phyloP scores from a whole-genome alignment of 495 filamentous ascomycete species.

The Lophium mytilinum region DNA sequence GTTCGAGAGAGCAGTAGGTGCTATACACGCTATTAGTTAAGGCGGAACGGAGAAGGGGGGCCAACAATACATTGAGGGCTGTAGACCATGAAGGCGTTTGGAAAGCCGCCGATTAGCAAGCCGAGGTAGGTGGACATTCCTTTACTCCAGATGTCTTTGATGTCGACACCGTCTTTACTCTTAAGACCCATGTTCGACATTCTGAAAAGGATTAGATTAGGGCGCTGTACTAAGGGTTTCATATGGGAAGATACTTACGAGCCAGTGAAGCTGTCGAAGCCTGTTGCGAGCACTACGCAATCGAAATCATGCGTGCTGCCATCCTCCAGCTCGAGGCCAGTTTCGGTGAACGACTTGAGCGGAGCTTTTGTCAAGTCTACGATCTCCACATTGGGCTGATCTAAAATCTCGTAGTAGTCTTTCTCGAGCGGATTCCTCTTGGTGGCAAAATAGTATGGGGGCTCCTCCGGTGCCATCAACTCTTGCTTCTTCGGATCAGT shows the following conservation, averaged over 20 bases:
- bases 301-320: slow-evolving; percentile 13
- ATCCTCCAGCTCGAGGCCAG: slow-evolving; percentile 5
- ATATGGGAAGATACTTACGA: neutral
- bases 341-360: slow-evolving; percentile 9
- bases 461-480: slow-evolving; percentile 13
- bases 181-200: slow-evolving; percentile 16
- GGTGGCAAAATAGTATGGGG: slow-evolving; percentile 18
- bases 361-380: slow-evolving; percentile 10
- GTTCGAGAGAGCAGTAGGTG: slow-evolving; percentile 27
- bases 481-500: slow-evolving; percentile 10
- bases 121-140: slow-evolving; percentile 19
- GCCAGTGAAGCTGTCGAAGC: slow-evolving; percentile 21
- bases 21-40: slow-evolving; percentile 6
- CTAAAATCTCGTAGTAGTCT: slow-evolving; percentile 20
- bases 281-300: slow-evolving; percentile 17
- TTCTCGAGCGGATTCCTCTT: slow-evolving; percentile 18
- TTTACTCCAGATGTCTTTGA: slow-evolving; percentile 17
- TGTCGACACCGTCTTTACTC: slow-evolving; percentile 15
- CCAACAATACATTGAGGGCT: slow-evolving; percentile 6
- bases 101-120: slow-evolving; percentile 18
- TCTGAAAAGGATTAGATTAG: neutral
- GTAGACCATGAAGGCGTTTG: slow-evolving; percentile 21
- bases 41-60: neutral
- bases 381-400: slow-evolving; percentile 13
- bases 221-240: neutral